Evolutionary conservation across 768 basidiomycete species (phyloP), one percentile per base, ranked within the genome.

Genomic region (Trametes punicea): DNA sequence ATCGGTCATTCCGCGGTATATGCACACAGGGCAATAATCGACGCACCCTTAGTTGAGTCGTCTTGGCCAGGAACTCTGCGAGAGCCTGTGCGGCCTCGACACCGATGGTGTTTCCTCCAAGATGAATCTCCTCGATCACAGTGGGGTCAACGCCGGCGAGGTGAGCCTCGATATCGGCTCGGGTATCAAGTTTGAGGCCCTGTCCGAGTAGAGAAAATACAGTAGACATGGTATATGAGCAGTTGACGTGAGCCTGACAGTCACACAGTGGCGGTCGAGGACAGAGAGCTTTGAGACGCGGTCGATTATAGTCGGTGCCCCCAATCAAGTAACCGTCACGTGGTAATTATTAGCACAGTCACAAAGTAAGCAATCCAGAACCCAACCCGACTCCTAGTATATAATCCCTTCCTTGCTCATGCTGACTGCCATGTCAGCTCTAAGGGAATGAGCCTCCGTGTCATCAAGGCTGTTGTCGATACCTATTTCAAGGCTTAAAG

Each of bases 71-170:
- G 52, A 90, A 88, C 53, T 87, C 86, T 59, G 86, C 93, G 33
- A 98, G 81, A 38, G 88, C 90, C 64, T 83, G 69, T 42, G 93
- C 88, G 40, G 96, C 96, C 65, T 89, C 93, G 25, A 97, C 82
- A 46, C 97, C 96, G 53, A 98, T 77, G 18, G 93, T 95, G 72
- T 98, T 98, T 20, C 93, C 96, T 44, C 93, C 90, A 48, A 99
- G 78, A 66, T 94, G 88, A 59, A 98, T 85, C 74, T 96, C 93
- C 70, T 94, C 88, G 62, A 93, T 77, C 61, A 72, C 67, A 3
- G 76, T 70, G 8, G 88, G 84, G 68, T 88, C 83, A 44, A 88
- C 75, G 50, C 80, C 78, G 23, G 73, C 71, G 20, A 98, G 74
- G 63, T 85, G 81, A 1, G 90, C 88, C 61, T 84, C 81, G 51